These are phyloP conservation scores for Collybia sp. DNA, from an alignment of 768 basidiomycete species.

Conservation along the genomic window DNA sequence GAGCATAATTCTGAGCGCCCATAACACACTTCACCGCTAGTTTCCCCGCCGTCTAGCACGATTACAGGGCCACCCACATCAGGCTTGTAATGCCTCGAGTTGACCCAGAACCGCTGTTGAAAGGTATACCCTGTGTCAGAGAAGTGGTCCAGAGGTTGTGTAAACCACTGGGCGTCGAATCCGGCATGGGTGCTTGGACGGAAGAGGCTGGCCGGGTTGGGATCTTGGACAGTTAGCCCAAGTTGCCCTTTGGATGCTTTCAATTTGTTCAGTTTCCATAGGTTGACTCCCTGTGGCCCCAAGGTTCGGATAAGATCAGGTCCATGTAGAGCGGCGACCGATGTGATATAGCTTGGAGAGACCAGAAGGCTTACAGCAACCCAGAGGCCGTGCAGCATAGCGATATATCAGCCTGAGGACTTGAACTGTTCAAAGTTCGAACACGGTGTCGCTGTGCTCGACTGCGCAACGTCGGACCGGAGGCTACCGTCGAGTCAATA, in stretches of 20 bases:
- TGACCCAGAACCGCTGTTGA: slow-evolving; percentile 91
- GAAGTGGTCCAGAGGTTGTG: slow-evolving; percentile 86
- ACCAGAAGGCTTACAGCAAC: no score
- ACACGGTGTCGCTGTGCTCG: no score
- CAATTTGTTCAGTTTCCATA: slow-evolving; percentile 47
- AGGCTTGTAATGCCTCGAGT: slow-evolving; percentile 71
- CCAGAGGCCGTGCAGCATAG: no score
- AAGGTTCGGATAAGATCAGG: slow-evolving; percentile 17
- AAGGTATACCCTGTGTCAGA: slow-evolving; percentile 57
- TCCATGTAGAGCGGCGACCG: no score
- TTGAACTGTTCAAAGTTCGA: no score
- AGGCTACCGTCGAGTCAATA: no score
- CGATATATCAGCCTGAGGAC: no score
- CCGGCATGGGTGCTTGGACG: slow-evolving; percentile 14
- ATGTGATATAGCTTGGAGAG: no score
- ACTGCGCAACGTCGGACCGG: no score
- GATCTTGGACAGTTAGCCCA: slow-evolving; percentile 13
- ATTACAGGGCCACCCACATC: slow-evolving; percentile 78
- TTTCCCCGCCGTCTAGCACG: slow-evolving; percentile 92
- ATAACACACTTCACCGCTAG: slow-evolving; percentile 66
- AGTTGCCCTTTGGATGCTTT: slow-evolving; percentile 10
- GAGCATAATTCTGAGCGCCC: not conserved
- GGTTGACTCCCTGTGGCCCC: slow-evolving; percentile 61
- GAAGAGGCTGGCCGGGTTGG: slow-evolving; percentile 5
- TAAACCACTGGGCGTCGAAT: slow-evolving; percentile 66